These are phyloP conservation scores for Globisporangium sylvaticum DNA, from an alignment of 352 stramenopile species.

Conservation along the genomic window DNA sequence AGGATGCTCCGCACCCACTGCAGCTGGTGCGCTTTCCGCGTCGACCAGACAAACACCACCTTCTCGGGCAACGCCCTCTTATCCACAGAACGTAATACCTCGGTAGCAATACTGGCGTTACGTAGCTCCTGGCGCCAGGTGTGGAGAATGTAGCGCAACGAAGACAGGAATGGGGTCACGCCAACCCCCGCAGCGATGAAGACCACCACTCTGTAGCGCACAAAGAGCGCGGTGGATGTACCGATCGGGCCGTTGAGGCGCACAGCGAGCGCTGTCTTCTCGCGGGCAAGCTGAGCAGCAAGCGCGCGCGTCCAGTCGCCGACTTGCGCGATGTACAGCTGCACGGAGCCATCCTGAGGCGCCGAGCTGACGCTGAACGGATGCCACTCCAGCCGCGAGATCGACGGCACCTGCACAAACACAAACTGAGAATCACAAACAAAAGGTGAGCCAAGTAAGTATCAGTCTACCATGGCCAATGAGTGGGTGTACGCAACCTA, in stretches of 20 bases:
- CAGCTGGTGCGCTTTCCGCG: slow-evolving; percentile 16
- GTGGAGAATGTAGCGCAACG: slow-evolving; percentile 39
- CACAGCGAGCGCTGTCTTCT: slow-evolving; percentile 5
- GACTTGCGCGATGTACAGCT: slow-evolving; percentile 36
- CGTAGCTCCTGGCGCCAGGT: slow-evolving; percentile 14
- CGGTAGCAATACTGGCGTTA: too few species aligned
- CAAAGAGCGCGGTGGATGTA: slow-evolving; percentile 20
- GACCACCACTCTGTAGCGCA: slow-evolving; percentile 26
- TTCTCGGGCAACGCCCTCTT: neutral
- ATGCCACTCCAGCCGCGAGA: slow-evolving; percentile 72
- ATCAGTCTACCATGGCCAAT: neutral
- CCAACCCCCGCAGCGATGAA: slow-evolving; percentile 36
- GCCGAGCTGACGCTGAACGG: slow-evolving; percentile 70
- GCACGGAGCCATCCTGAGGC: slow-evolving; percentile 34
- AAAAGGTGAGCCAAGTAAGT: neutral
- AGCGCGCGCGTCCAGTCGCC: slow-evolving; percentile 44
- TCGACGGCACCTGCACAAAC: slow-evolving; percentile 50
- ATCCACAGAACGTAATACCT: neutral
- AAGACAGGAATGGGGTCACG: slow-evolving; percentile 41
- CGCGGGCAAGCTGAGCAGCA: neutral
- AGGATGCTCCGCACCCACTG: slow-evolving; percentile 21
- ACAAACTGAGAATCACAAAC: slow-evolving; percentile 33
- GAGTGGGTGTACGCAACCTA: slow-evolving; percentile 6
- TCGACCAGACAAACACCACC: slow-evolving; percentile 28
- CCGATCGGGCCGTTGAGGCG: slow-evolving; percentile 34